These are phyloP conservation scores for Haplosporangium gracile DNA, from an alignment of 192 early-diverging fungal species.

Conservation along the genomic window DNA sequence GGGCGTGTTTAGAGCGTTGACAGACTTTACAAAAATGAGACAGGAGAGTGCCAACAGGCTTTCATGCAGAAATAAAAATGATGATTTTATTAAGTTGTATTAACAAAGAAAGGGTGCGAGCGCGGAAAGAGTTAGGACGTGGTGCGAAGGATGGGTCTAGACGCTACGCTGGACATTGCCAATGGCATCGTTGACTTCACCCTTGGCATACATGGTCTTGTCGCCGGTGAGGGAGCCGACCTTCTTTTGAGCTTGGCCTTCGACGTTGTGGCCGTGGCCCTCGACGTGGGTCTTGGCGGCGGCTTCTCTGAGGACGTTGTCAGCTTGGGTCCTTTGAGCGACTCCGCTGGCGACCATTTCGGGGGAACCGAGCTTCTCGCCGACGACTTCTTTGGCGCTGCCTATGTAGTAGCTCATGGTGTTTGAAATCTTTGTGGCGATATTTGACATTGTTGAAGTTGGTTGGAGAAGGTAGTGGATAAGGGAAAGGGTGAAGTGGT, in stretches of 20 bases:
- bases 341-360: conserved; percentile 17
- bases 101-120: background rate
- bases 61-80: background rate
- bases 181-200: conserved; percentile 12
- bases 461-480: background rate
- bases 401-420: conserved; percentile 16
- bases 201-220: conserved; percentile 10
- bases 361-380: background rate
- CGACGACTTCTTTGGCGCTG: conserved; percentile 14
- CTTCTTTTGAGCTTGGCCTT: conserved; percentile 19
- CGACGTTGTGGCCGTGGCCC: conserved; percentile 17
- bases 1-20: background rate
- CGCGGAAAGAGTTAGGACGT: background rate
- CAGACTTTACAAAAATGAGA: background rate
- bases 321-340: conserved; percentile 14
- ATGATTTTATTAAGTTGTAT: background rate
- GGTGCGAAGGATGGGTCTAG: background rate
- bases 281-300: conserved; percentile 12
- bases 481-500: background rate
- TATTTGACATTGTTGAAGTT: background rate
- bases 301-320: conserved; percentile 4
- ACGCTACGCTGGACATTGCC: conserved; percentile 15
- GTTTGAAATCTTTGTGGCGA: conserved; percentile 8
- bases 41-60: too few species aligned
- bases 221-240: conserved; percentile 16